phyloP scores from a whole-genome alignment of 805 yeast species.

The Saccharomycopsis selenospora region DNA sequence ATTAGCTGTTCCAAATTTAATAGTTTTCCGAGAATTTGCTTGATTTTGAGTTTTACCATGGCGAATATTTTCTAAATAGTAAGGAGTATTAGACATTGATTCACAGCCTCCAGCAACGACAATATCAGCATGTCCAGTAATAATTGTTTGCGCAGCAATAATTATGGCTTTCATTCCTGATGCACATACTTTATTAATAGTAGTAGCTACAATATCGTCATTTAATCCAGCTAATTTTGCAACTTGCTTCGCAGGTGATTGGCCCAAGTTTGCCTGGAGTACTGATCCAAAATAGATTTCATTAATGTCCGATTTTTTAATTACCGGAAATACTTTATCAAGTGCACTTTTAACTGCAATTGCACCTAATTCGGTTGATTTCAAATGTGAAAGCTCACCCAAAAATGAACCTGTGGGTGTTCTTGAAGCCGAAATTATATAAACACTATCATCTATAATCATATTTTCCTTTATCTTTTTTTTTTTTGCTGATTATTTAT shows the following conservation, averaged over 20 bases:
- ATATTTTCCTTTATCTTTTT: no score
- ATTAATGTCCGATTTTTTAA: slow-evolving; percentile 71
- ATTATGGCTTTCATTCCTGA: slow-evolving; percentile 91
- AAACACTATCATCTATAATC: slow-evolving; percentile 37
- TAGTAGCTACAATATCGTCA: slow-evolving; percentile 73
- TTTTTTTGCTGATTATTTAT: no score
- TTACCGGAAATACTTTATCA: slow-evolving; percentile 57
- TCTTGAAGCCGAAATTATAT: slow-evolving; percentile 85
- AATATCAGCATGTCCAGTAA: slow-evolving; percentile 84
- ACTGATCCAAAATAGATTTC: slow-evolving; percentile 93
- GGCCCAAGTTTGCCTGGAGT: slow-evolving; percentile 88
- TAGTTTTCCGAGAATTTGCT: no score
- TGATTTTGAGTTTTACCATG: slow-evolving; percentile 58
- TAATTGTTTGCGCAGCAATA: slow-evolving; percentile 81
- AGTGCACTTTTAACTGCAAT: slow-evolving; percentile 86
- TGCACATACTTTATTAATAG: slow-evolving; percentile 96
- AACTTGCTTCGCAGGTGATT: slow-evolving; percentile 97
- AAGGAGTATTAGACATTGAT: slow-evolving; percentile 94
- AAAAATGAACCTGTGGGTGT: slow-evolving; percentile 98
- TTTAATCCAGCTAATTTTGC: slow-evolving; percentile 85
- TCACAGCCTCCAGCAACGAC: slow-evolving; percentile 98
- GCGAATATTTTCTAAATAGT: slow-evolving; percentile 82
- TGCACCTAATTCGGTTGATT: slow-evolving; percentile 81
- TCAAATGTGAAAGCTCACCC: slow-evolving; percentile 68
- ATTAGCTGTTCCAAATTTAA: slow-evolving; percentile 62